phyloP scores from a whole-genome alignment of 495 filamentous ascomycete species.

The Hypoxylon subgilvum region DNA sequence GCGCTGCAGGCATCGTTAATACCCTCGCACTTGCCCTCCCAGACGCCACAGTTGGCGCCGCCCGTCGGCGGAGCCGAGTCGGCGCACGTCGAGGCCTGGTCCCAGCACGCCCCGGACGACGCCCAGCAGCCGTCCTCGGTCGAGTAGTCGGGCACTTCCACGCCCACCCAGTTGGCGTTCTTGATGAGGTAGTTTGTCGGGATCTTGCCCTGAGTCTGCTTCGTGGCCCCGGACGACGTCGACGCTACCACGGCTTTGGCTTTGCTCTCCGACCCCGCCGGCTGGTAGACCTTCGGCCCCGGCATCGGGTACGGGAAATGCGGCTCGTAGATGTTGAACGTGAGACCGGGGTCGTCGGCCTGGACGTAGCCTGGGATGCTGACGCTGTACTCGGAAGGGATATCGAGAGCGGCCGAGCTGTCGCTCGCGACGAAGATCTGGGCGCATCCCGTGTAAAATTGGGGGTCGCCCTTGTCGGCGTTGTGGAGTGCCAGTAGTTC shows the following conservation, averaged over 20 bases:
- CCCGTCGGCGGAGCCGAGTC: conserved; percentile 63
- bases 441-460: conserved; percentile 72
- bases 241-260: not conserved
- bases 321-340: conserved; percentile 65
- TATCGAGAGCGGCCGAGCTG: conserved; percentile 43
- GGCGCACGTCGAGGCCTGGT: conserved; percentile 64
- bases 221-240: conserved; percentile 12
- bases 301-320: conserved; percentile 60
- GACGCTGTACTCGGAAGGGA: conserved; percentile 55
- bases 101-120: conserved; percentile 59
- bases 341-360: conserved; percentile 57
- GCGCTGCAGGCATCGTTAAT: conserved; percentile 56
- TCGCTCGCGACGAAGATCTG: conserved; percentile 67
- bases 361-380: conserved; percentile 69
- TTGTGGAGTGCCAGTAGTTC: conserved; percentile 74
- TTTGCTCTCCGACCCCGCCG: conserved; percentile 24
- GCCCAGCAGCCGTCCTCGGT: conserved; percentile 65
- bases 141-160: conserved; percentile 61
- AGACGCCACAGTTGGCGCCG: conserved; percentile 60
- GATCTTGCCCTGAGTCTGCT: conserved; percentile 51
- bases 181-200: conserved; percentile 62
- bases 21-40: conserved; percentile 64
- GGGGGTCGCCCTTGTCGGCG: conserved; percentile 63
- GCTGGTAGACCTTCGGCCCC: conserved; percentile 62
- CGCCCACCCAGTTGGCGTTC: conserved; percentile 75